phyloP scores from a whole-genome alignment of 2,329 filamentous ascomycete genomes.

The Aureobasidium mangrovei region DNA sequence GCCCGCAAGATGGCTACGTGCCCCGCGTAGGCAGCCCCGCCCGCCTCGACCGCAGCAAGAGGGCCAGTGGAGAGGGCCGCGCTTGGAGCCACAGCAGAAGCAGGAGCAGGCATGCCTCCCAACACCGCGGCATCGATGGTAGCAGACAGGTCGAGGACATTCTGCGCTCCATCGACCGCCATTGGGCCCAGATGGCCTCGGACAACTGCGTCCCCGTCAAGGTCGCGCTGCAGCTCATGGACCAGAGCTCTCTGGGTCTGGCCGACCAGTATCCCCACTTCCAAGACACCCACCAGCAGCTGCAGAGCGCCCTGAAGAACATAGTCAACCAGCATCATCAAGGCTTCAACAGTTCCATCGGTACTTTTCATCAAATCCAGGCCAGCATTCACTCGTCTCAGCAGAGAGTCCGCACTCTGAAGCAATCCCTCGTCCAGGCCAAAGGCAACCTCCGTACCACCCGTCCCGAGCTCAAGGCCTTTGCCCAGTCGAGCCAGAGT shows the following conservation, averaged over 20 bases:
- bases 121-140: slow-evolving; percentile 11
- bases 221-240: slow-evolving; percentile 87
- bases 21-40: slow-evolving; percentile 23
- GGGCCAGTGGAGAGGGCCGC: slow-evolving; percentile 27
- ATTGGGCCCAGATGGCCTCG: slow-evolving; percentile 88
- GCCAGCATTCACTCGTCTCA: slow-evolving; percentile 84
- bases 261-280: slow-evolving; percentile 84
- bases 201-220: slow-evolving; percentile 88
- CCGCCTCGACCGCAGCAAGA: slow-evolving; percentile 37
- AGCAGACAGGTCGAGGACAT: slow-evolving; percentile 40
- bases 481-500: slow-evolving; percentile 77
- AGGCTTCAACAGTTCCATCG: slow-evolving; percentile 97
- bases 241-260: slow-evolving; percentile 84
- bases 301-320: slow-evolving; percentile 86
- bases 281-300: slow-evolving; percentile 69
- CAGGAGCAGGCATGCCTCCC: slow-evolving; percentile 20
- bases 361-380: slow-evolving; percentile 98
- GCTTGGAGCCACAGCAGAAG: slow-evolving; percentile 23
- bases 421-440: slow-evolving; percentile 71
- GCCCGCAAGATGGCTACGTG: slow-evolving; percentile 13
- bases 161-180: slow-evolving; percentile 71
- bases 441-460: slow-evolving; percentile 75
- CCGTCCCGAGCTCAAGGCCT: slow-evolving; percentile 82
- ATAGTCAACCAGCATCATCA: slow-evolving; percentile 99
- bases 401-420: slow-evolving; percentile 70